These are phyloP conservation scores for Amylostereum chailletii DNA, from an alignment of 1,284 basidiomycete genomes.

Conservation along the genomic window DNA sequence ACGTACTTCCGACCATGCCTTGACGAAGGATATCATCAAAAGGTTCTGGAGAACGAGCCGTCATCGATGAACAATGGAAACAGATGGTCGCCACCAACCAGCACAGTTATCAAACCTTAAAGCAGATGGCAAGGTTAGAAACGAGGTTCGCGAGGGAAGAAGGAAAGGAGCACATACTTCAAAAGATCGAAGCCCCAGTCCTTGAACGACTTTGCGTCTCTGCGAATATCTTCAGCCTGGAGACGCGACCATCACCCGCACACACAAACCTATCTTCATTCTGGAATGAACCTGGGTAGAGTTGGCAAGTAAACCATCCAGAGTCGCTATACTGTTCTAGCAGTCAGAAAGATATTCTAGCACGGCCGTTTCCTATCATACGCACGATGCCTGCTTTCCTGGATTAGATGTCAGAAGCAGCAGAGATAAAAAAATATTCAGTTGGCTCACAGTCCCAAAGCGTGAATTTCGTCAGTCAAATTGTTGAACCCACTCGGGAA, in stretches of 20 bases:
- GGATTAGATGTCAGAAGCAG: background rate
- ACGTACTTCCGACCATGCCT: constrained; percentile 48
- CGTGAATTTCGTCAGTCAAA: constrained; percentile 41
- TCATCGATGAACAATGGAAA: constrained; percentile 35
- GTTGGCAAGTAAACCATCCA: constrained; percentile 41
- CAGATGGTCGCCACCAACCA: background rate
- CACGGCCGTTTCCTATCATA: background rate
- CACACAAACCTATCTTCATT: constrained; percentile 31
- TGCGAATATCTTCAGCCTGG: constrained; percentile 9
- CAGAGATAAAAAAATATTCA: background rate
- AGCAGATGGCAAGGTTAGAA: background rate
- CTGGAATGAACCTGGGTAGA: constrained; percentile 40
- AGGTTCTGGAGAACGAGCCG: constrained; percentile 27
- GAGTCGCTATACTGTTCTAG: constrained; percentile 36
- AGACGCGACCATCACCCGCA: background rate
- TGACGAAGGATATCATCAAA: constrained; percentile 42
- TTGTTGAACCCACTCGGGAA: constrained; percentile 45
- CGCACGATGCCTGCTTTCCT: constrained; percentile 7
- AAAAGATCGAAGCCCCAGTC: constrained; percentile 54
- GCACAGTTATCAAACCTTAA: constrained; percentile 7
- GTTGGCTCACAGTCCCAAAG: constrained; percentile 38
- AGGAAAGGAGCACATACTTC: constrained; percentile 31
- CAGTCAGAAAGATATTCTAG: background rate
- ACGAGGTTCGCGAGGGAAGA: background rate
- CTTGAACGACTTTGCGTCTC: constrained; percentile 40